Conservation (phyloP, 192 early-diverging fungal genomes). For the Mortierella antarctica region DNA sequence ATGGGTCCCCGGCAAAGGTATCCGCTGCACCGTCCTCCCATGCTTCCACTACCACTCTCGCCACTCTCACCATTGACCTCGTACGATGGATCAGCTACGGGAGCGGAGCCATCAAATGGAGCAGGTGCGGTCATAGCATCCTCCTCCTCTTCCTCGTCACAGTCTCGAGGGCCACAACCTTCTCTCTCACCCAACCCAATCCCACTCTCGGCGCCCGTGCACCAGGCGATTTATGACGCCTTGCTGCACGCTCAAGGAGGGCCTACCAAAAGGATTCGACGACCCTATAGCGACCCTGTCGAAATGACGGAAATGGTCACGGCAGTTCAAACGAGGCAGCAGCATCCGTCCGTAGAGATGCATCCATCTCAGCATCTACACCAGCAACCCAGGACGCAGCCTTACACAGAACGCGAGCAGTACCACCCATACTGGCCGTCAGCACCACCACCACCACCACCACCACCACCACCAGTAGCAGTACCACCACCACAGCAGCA, state of each 20-base stretch:
- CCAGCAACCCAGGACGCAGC: background rate
- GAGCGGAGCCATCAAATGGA: no score
- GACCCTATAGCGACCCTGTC: background rate
- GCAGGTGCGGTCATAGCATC: no score
- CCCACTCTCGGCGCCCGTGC: background rate
- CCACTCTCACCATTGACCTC: no score
- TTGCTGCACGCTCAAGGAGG: constrained; percentile 4
- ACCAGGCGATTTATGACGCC: constrained; percentile 6
- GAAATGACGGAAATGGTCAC: no score
- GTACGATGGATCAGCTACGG: no score
- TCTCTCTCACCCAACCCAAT: background rate
- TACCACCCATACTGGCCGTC: background rate
- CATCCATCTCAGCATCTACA: background rate
- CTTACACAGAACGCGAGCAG: no score
- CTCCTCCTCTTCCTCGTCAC: no score
- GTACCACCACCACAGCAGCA: background rate
- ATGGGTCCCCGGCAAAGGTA: no score
- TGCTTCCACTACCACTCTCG: no score
- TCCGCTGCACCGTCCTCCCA: no score
- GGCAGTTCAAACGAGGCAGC: no score
- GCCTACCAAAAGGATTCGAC: constrained; percentile 5
- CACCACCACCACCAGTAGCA: background rate
- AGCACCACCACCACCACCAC: background rate
- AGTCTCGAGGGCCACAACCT: no score
- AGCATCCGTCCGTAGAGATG: background rate